Conservation (phyloP, 495 filamentous ascomycete species). For the Penicillium coprophilum region DNA sequence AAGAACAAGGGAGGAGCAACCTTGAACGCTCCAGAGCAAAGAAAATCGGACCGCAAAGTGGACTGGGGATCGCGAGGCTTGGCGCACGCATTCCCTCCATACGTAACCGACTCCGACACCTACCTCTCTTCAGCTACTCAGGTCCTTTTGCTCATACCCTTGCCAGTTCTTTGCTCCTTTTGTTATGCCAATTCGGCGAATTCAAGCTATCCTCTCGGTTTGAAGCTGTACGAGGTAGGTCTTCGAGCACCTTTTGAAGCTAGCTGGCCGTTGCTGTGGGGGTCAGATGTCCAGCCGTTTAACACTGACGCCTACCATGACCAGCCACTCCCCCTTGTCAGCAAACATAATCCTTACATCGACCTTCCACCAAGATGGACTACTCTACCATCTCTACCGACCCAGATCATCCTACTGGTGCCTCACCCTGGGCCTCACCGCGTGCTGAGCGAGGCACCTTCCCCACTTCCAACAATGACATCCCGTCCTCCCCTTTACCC, state of each 20-base stretch:
- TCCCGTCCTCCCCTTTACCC: slow-evolving; percentile 56
- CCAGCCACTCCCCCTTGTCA: slow-evolving; percentile 26
- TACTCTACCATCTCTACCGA: slow-evolving; percentile 77
- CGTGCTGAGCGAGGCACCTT: slow-evolving; percentile 60
- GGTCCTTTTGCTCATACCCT: slow-evolving; percentile 1
- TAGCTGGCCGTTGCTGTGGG: slow-evolving; percentile 28
- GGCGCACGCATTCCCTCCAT: slow-evolving; percentile 22
- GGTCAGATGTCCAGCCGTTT: slow-evolving; percentile 23
- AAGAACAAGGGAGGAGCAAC: slow-evolving; percentile 1
- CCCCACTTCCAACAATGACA: slow-evolving; percentile 48
- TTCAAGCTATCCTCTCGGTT: not conserved
- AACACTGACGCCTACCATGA: slow-evolving; percentile 30
- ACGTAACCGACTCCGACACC: slow-evolving; percentile 18
- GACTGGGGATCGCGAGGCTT: slow-evolving; percentile 22
- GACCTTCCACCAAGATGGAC: slow-evolving; percentile 60
- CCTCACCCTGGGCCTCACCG: slow-evolving; percentile 82
- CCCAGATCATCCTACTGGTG: slow-evolving; percentile 64
- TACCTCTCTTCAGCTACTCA: slow-evolving; percentile 6
- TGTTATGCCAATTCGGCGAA: slow-evolving; percentile 17
- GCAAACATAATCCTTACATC: slow-evolving; percentile 26
- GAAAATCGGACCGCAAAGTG: slow-evolving; percentile 15
- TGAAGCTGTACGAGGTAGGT: slow-evolving; percentile 20
- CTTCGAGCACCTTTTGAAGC: slow-evolving; percentile 9
- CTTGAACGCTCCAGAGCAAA: slow-evolving; percentile 3
- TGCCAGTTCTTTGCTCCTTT: not conserved